Percentiles rank a stretch among this genome's conserved stretches.
Conservation (phyloP, 2,329 filamentous ascomycete genomes). For the Xylariaceae sp. region DNA sequence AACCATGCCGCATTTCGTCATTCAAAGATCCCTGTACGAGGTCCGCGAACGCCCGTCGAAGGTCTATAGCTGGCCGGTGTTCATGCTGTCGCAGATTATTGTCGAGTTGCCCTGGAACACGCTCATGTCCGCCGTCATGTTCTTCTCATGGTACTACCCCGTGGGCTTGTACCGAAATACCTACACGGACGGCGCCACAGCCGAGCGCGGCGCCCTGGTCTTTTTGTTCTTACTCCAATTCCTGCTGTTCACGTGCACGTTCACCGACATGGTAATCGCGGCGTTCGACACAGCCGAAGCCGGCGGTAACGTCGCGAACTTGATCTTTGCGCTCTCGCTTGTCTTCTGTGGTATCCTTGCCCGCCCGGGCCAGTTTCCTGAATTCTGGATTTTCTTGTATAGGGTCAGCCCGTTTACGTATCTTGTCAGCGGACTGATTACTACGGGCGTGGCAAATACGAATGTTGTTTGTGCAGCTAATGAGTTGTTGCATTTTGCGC, state of each 20-base stretch:
- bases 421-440: constrained; percentile 62
- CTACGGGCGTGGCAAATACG: constrained; percentile 59
- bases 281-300: constrained; percentile 71
- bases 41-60: constrained; percentile 80
- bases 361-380: constrained; percentile 55
- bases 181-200: constrained; percentile 52
- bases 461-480: constrained; percentile 57
- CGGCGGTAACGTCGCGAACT: constrained; percentile 70
- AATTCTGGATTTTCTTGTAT: constrained; percentile 78
- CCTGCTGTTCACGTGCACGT: constrained; percentile 76
- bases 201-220: constrained; percentile 71
- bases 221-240: constrained; percentile 74
- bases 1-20: constrained; percentile 82
- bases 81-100: constrained; percentile 77
- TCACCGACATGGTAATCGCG: constrained; percentile 73
- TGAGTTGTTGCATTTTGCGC: constrained; percentile 61
- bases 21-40: constrained; percentile 77
- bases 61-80: constrained; percentile 80
- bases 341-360: constrained; percentile 76
- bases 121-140: constrained; percentile 72
- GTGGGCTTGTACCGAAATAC: constrained; percentile 74
- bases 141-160: constrained; percentile 80
- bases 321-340: constrained; percentile 68
- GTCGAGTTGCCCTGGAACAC: constrained; percentile 85
- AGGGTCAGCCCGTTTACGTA: constrained; percentile 72